These are phyloP conservation scores for Auricularia sp. DNA, from an alignment of 768 basidiomycete species.

Conservation along the genomic window DNA sequence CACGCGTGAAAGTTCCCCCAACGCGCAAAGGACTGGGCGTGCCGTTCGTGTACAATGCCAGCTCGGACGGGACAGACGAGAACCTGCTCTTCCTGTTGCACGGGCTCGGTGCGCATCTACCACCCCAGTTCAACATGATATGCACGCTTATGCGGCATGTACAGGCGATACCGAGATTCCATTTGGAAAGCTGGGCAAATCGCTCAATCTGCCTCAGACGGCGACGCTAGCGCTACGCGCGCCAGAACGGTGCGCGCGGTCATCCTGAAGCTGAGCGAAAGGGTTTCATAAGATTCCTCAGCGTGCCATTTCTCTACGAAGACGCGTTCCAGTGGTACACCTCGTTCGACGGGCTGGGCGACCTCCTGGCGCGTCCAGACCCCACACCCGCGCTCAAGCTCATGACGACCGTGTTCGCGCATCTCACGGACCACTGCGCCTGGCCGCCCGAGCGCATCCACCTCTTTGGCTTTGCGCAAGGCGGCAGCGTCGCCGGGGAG, in stretches of 20 bases:
- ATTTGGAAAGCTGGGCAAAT: conserved; percentile 62
- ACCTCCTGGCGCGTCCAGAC: conserved; percentile 57
- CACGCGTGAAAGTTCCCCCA: conserved; percentile 1
- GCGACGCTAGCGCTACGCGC: conserved; percentile 74
- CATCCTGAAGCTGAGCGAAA: background rate
- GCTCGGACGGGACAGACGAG: conserved; percentile 76
- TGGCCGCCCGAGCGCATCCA: conserved; percentile 71
- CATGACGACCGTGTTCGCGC: conserved; percentile 39
- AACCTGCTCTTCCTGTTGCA: conserved; percentile 79
- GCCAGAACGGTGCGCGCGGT: conserved; percentile 51
- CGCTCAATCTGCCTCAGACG: conserved; percentile 81
- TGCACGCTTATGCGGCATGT: background rate
- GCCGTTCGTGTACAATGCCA: conserved; percentile 58
- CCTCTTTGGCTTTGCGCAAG: conserved; percentile 82
- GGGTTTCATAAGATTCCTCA: conserved; percentile 17
- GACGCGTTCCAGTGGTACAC: conserved; percentile 79
- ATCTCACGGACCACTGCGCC: conserved; percentile 47
- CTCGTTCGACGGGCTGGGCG: conserved; percentile 73
- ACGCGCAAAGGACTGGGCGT: conserved; percentile 14
- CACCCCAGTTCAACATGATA: background rate
- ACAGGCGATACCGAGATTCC: conserved; percentile 74
- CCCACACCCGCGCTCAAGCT: conserved; percentile 57
- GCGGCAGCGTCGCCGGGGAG: conserved; percentile 69
- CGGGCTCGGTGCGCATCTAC: conserved; percentile 54
- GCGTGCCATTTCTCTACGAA: conserved; percentile 71